phyloP scores from a whole-genome alignment of 2,329 filamentous ascomycete genomes.

The Ophiocordyceps camponoti-floridani region DNA sequence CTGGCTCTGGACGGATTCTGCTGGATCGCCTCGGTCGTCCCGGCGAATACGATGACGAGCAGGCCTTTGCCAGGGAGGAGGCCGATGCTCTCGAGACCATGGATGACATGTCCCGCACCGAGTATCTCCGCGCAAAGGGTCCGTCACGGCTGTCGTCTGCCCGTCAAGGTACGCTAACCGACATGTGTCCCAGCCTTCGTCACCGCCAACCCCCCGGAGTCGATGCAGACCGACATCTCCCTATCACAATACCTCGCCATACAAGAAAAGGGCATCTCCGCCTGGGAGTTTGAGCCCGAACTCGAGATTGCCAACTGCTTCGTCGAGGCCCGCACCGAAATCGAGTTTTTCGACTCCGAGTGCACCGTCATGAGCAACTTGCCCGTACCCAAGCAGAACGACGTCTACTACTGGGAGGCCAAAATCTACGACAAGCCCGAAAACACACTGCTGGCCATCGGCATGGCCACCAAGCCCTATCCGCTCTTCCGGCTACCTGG shows the following conservation, averaged over 20 bases:
- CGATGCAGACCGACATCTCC: slow-evolving; percentile 89
- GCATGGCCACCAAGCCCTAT: slow-evolving; percentile 93
- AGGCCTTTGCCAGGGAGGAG: slow-evolving; percentile 85
- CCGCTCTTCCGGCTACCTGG: slow-evolving; percentile 86
- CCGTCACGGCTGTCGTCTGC: slow-evolving; percentile 10
- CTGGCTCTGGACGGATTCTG: slow-evolving; percentile 71
- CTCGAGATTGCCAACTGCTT: slow-evolving; percentile 98
- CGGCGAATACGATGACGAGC: slow-evolving; percentile 95
- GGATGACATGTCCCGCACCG: slow-evolving; percentile 79
- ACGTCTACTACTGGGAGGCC: slow-evolving; percentile 98
- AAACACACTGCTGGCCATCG: slow-evolving; percentile 68
- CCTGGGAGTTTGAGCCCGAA: slow-evolving; percentile 99
- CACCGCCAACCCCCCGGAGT: slow-evolving; percentile 86
- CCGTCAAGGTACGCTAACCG: background rate
- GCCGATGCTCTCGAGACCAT: slow-evolving; percentile 86
- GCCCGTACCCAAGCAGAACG: slow-evolving; percentile 94
- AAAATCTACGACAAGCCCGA: slow-evolving; percentile 98
- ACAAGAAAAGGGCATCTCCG: slow-evolving; percentile 97
- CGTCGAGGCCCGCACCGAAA: slow-evolving; percentile 87
- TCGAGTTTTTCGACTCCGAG: slow-evolving; percentile 96
- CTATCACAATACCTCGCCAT: slow-evolving; percentile 95
- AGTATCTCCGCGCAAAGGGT: slow-evolving; percentile 95
- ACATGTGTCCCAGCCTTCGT: slow-evolving; percentile 53
- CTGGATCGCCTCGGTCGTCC: slow-evolving; percentile 85
- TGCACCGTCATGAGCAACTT: slow-evolving; percentile 95